A percentile compares a stretch with the other conserved stretches of the same genome.
Conservation (phyloP, 495 filamentous ascomycete species). For the Pyronema omphalodes region DNA sequence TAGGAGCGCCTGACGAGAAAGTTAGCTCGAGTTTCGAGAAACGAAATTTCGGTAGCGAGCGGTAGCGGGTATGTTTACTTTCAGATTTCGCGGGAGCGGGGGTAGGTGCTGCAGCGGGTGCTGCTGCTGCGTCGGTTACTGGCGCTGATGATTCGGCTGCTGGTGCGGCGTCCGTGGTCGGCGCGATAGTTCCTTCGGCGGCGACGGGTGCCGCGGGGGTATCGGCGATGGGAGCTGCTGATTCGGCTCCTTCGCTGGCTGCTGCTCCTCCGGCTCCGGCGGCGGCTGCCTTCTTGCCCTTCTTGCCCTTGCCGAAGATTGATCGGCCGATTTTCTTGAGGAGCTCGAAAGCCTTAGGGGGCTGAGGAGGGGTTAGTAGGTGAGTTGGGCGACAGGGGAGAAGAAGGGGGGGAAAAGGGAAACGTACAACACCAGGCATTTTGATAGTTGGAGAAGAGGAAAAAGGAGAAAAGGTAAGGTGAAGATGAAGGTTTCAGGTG, state of each 20-base stretch:
- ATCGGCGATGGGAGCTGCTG: neutral
- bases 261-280: neutral
- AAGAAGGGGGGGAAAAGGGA: neutral
- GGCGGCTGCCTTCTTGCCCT: conserved; percentile 3
- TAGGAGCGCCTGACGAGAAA: too few relatives aligned
- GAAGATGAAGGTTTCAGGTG: conserved; percentile 15
- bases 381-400: neutral
- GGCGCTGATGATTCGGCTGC: neutral
- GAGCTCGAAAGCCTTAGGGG: conserved; percentile 14
- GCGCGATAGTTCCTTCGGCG: neutral
- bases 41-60: too few relatives aligned
- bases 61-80: neutral
- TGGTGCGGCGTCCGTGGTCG: neutral
- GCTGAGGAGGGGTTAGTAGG: conserved; percentile 6
- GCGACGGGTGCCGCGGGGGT: neutral
- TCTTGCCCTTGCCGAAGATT: conserved; percentile 14
- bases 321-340: conserved; percentile 22
- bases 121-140: neutral
- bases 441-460: conserved; percentile 3
- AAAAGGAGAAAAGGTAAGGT: conserved; percentile 8
- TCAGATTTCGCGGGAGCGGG: neutral
- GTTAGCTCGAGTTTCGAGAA: too few relatives aligned
- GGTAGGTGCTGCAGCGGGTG: neutral
- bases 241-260: neutral
- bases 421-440: conserved; percentile 25